phyloP scores from a whole-genome alignment of 2,329 filamentous ascomycete species.

The Penicillium crustosum region DNA sequence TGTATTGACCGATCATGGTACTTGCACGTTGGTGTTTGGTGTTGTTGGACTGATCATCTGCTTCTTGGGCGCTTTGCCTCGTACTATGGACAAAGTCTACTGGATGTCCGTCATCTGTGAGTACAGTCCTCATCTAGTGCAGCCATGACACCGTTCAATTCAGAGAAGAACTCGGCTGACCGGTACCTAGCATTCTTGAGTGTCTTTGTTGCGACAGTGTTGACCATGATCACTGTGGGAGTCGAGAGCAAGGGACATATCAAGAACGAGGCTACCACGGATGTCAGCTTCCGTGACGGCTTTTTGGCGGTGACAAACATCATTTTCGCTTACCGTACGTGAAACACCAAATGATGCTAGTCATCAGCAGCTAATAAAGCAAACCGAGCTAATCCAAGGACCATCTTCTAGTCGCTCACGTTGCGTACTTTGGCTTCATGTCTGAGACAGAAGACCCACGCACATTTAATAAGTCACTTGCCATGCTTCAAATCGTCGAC shows the following conservation, averaged over 20 bases:
- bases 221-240: slow-evolving; percentile 67
- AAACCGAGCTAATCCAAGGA: not conserved
- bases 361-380: not conserved
- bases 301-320: slow-evolving; percentile 67
- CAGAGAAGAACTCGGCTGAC: slow-evolving; percentile 3
- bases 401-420: slow-evolving; percentile 50
- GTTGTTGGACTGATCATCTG: slow-evolving; percentile 60
- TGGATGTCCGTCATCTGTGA: slow-evolving; percentile 60
- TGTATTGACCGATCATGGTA: slow-evolving; percentile 59
- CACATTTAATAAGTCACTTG: slow-evolving; percentile 63
- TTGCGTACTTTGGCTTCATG: slow-evolving; percentile 67
- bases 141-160: not conserved
- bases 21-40: slow-evolving; percentile 64
- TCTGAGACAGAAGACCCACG: slow-evolving; percentile 62
- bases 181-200: slow-evolving; percentile 56
- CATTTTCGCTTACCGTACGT: slow-evolving; percentile 63
- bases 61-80: slow-evolving; percentile 58
- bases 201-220: slow-evolving; percentile 61
- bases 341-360: not conserved
- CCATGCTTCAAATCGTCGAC: slow-evolving; percentile 60
- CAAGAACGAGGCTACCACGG: slow-evolving; percentile 37
- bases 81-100: slow-evolving; percentile 62
- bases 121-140: slow-evolving; percentile 7
- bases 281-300: slow-evolving; percentile 52
- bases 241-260: slow-evolving; percentile 47